A percentile compares a stretch with the other conserved stretches of the same genome.
Conservation (phyloP, 495 filamentous ascomycete genomes). For the Thozetella sp. region DNA sequence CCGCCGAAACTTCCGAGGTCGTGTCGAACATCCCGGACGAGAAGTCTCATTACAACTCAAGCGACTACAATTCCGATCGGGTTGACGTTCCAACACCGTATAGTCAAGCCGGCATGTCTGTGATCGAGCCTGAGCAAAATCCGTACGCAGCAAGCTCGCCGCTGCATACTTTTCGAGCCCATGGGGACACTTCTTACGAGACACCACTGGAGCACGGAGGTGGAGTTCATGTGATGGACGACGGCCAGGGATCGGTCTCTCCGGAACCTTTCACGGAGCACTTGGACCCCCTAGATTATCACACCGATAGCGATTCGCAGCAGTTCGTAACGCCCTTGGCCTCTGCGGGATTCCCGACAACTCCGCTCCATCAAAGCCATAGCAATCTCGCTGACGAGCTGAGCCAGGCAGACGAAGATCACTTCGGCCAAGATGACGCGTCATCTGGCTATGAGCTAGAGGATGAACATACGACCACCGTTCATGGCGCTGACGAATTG, state of each 20-base stretch:
- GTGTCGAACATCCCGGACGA: background rate
- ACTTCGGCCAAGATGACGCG: background rate
- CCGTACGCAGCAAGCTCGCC: background rate
- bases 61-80: background rate
- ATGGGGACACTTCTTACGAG: background rate
- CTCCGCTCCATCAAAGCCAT: background rate
- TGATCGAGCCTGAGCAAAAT: background rate
- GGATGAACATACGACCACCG: constrained; percentile 18
- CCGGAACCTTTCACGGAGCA: background rate
- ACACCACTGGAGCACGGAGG: background rate
- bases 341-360: constrained; percentile 10
- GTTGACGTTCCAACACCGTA: background rate
- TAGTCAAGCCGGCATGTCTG: background rate
- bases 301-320: constrained; percentile 15
- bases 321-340: constrained; percentile 13
- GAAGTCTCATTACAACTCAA: background rate
- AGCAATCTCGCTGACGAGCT: constrained; percentile 9
- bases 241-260: background rate
- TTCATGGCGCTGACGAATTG: constrained; percentile 19
- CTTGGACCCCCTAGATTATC: background rate
- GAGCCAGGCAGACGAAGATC: constrained; percentile 1
- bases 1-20: background rate
- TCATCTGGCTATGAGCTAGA: constrained; percentile 3
- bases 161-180: background rate
- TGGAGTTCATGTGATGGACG: background rate